Percentiles rank a stretch among this genome's conserved stretches.
These are phyloP conservation scores for Ramaria sp. DNA, from an alignment of 768 basidiomycete species.

Conservation along the genomic window DNA sequence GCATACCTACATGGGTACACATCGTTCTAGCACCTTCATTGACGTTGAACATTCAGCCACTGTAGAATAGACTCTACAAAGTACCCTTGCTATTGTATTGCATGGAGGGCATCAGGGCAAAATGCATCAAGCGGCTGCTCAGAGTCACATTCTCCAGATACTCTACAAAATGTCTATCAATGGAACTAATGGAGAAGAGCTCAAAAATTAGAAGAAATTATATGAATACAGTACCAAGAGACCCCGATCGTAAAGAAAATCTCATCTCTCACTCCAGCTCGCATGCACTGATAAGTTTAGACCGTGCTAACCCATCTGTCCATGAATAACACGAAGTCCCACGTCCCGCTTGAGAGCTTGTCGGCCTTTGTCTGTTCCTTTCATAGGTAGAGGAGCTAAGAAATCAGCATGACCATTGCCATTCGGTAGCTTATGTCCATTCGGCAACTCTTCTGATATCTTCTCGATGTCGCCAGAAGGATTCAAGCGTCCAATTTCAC, in stretches of 20 bases:
- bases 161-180: not conserved
- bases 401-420: not conserved
- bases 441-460: not conserved
- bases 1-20: too few species aligned
- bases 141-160: too few species aligned
- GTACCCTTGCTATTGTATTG: too few species aligned
- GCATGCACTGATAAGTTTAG: too few species aligned
- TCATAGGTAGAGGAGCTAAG: not conserved
- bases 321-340: not conserved
- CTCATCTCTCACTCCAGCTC: too few species aligned
- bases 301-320: not conserved
- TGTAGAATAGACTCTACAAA: too few species aligned
- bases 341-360: not conserved
- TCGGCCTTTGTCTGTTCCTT: conserved; percentile 4
- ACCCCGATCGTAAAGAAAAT: not conserved
- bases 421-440: not conserved
- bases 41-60: too few species aligned
- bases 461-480: conserved; percentile 2
- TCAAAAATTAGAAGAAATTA: not conserved
- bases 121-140: too few species aligned
- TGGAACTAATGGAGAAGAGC: not conserved
- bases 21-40: too few species aligned
- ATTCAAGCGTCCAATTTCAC: conserved; percentile 49
- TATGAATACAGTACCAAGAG: too few species aligned
- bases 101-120: too few species aligned